These are phyloP conservation scores for Capsella rubella DNA, from an alignment of 441 rosid species.

Conservation along the genomic window DNA sequence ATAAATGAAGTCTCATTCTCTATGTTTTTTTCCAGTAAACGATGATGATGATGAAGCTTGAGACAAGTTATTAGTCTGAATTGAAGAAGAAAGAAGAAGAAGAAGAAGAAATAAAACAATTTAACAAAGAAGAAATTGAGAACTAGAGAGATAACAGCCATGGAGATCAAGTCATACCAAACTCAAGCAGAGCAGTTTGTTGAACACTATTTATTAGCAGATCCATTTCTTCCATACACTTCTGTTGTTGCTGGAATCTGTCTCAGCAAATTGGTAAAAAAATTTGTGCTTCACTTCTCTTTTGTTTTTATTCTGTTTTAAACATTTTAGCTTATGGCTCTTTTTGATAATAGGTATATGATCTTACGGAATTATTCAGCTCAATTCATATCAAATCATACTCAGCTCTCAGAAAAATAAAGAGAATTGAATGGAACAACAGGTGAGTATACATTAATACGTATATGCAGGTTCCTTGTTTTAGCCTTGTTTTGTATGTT, in stretches of 20 bases:
- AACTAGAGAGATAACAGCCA: constrained; percentile 1
- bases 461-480: neutral
- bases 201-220: constrained; percentile 55
- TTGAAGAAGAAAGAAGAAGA: constrained; percentile 2
- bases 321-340: neutral
- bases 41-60: constrained; percentile 27
- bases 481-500: constrained; percentile 6
- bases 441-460: constrained; percentile 45
- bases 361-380: constrained; percentile 58
- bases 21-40: constrained; percentile 2
- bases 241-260: constrained; percentile 61
- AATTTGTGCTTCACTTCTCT: constrained; percentile 21
- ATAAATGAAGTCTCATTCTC: neutral
- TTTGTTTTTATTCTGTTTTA: constrained; percentile 2
- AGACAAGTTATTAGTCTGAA: constrained; percentile 21
- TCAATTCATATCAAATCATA: constrained; percentile 60
- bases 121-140: neutral
- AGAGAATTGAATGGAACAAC: constrained; percentile 75
- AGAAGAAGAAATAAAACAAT: constrained; percentile 15
- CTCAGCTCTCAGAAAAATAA: constrained; percentile 54
- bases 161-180: constrained; percentile 53
- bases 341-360: constrained; percentile 53
- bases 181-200: constrained; percentile 57
- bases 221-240: constrained; percentile 63
- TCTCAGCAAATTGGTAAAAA: constrained; percentile 67